A percentile compares a stretch with the other conserved stretches of the same genome.
phyloP scores from a whole-genome alignment of 2,329 filamentous ascomycete species.

The Claviceps africana region DNA sequence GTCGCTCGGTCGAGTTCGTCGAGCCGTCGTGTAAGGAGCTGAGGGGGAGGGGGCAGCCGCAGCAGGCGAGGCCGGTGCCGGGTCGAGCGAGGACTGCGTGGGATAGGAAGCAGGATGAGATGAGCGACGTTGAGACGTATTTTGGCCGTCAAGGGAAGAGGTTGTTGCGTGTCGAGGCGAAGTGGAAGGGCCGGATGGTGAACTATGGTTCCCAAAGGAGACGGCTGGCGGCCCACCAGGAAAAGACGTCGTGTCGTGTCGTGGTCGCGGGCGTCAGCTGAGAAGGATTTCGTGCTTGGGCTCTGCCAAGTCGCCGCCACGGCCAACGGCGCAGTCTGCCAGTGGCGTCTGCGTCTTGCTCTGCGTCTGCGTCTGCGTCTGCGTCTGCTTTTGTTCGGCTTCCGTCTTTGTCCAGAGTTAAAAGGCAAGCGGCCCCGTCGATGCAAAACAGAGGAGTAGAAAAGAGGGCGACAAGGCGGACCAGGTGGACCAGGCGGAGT shows the following conservation, averaged over 20 bases:
- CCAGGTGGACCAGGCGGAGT: neutral
- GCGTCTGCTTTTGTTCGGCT: too few species aligned
- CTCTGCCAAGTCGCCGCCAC: constrained; percentile 5
- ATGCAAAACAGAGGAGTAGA: neutral
- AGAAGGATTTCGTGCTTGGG: constrained; percentile 1
- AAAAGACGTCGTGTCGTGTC: neutral
- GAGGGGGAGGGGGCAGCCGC: neutral
- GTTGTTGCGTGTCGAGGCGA: neutral
- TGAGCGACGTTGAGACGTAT: neutral
- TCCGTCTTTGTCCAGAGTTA: neutral
- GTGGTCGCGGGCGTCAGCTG: constrained; percentile 7
- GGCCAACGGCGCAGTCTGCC: neutral
- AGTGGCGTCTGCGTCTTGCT: too few species aligned
- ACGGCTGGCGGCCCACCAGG: too few species aligned
- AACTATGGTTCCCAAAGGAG: too few species aligned
- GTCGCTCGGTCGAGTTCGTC: neutral
- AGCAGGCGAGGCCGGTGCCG: neutral
- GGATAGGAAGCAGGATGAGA: neutral
- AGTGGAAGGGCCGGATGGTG: too few species aligned
- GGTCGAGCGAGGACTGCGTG: neutral
- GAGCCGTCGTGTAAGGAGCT: neutral
- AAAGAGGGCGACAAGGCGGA: neutral
- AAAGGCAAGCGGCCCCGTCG: neutral
- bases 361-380: too few species aligned
- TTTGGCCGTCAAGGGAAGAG: neutral